Base-by-base conservation (phyloP, 495 filamentous ascomycete species). In the Pyrenopolyporus hunteri region DNA sequence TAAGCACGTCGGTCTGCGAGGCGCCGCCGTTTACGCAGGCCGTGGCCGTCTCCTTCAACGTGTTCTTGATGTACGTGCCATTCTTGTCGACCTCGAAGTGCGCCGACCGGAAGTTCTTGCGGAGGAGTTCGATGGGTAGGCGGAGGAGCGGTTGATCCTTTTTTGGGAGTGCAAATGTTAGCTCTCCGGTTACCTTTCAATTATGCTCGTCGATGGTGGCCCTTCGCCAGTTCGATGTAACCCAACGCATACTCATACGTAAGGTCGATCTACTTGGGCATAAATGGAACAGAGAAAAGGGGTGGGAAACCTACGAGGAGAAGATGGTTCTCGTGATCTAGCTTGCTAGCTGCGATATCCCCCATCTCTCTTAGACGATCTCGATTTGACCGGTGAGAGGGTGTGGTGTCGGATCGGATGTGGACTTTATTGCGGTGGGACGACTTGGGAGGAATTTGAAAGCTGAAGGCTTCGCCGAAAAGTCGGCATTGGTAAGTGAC, bases 111-210 rank as follows among this genome's bases (percentile, higher is more conserved):
- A 97, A 93, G 71, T 96, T 98, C 69, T 91, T 89, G 49, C 94
- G 89, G 35, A 91, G 85, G 49, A 98, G 86, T 73, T 97, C 93
- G 72, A 91, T 85, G 16, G 94, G 94, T 3, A 97, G 81, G 16
- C 92, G 89, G 64, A 98, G 88, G 59, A 97, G 90, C 19, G 94
- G 89, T 85, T 98, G 93, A 73, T 98, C 94, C 93, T 96, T 47
- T 22, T n/a, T n/a, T n/a, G n/a, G 36, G 8, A 9, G 28, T 13
- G 3, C 17, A 6, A 16, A 17, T 13, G 42, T 25, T 29, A 28
- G 42, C 5, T 26, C 22, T 4, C 9, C n/a, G 11, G 8, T 1
- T 22, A 20, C 0, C 17, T 40, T 22, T 3, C 1, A 20, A 9
- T 13, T 8, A 1, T 36, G 7, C 33, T 2, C 17, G 2, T 35